A percentile compares a stretch with the other conserved stretches of the same genome.
These are phyloP conservation scores for Ophiostoma novo-ulmi DNA, from an alignment of 2,329 filamentous ascomycete species.

Conservation along the genomic window DNA sequence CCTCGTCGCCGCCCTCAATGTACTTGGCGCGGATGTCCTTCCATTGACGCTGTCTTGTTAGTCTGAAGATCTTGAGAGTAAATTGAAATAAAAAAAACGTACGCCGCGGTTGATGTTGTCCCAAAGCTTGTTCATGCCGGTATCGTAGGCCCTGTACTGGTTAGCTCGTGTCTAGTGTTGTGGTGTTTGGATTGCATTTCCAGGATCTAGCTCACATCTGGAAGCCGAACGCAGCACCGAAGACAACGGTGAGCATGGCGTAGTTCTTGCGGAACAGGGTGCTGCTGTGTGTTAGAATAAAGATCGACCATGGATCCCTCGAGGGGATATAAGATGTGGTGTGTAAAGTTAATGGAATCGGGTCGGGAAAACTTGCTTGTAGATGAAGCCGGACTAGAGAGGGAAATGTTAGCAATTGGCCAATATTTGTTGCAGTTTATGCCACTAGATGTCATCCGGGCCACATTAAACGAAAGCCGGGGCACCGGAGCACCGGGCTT, in stretches of 20 bases:
- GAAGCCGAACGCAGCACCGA: slow-evolving; percentile 80
- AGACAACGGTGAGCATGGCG: slow-evolving; percentile 81
- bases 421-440: background rate
- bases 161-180: slow-evolving; percentile 15
- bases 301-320: background rate
- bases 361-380: slow-evolving; percentile 48
- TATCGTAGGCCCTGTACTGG: slow-evolving; percentile 70
- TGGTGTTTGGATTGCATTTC: background rate
- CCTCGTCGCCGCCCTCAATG: slow-evolving; percentile 64
- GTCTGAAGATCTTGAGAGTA: background rate
- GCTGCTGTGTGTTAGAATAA: slow-evolving; percentile 45
- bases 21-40: slow-evolving; percentile 97
- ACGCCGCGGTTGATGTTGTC: slow-evolving; percentile 87
- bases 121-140: slow-evolving; percentile 78
- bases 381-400: slow-evolving; percentile 45
- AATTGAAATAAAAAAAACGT: slow-evolving; percentile 39
- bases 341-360: background rate
- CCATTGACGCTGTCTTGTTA: slow-evolving; percentile 78
- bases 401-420: slow-evolving; percentile 30
- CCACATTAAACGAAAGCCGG: background rate
- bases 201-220: slow-evolving; percentile 67
- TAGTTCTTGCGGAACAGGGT: slow-evolving; percentile 80
- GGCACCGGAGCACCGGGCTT: background rate
- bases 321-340: background rate
- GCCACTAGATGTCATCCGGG: background rate